Base-by-base conservation (phyloP, 1,284 basidiomycete genomes). In the Rhodotorula sp. region DNA sequence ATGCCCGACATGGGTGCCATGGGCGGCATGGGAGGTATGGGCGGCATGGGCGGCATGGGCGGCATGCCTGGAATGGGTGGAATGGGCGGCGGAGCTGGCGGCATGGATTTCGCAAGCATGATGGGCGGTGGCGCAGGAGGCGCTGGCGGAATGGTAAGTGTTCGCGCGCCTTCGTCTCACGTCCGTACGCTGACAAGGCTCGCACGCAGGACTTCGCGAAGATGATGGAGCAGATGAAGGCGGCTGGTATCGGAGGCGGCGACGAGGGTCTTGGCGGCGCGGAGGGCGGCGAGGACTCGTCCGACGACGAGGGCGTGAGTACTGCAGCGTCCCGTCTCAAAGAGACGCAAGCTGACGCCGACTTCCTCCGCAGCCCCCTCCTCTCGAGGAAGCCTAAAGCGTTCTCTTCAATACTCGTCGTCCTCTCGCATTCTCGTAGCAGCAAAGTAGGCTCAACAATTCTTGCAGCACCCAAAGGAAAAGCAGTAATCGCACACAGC, bases 11-110 rank as follows among this genome's bases (percentile, higher is more conserved):
- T 80, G 76, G 60, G 64, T 46, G 84, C 81, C 13, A 83, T 85
- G 79, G 81, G 81, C 24, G 83, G 82, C 3, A 80, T 81, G 80
- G 82, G 79, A 80, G 81, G 79, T 16, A 81, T 82, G 78, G 79
- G 81, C 26, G 84, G 83, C 28, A 76, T 78, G 67, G 79, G 80
- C 13, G 83, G 73, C 30, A 72, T 71, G 53, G 67, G 81, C 64
- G 80, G 84, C 34, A 34, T 34, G 34, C 34, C 34, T 10, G 34
- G 34, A 34, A 52, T 48, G 51, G 37, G 40, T 2, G 66, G 59
- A 10, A 26, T 55, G 15, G 47, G 50, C 40, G 56, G 66, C 18
- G 54, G 62, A 11, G 57, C 46, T 26, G 66, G 66, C 16, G 62
- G 58, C 59, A 50, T 60, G 47, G 47, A 50, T 24, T 44, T 24